Conservation (phyloP, 108 stramenopile species). For the Aurantiochytrium sp. region DNA sequence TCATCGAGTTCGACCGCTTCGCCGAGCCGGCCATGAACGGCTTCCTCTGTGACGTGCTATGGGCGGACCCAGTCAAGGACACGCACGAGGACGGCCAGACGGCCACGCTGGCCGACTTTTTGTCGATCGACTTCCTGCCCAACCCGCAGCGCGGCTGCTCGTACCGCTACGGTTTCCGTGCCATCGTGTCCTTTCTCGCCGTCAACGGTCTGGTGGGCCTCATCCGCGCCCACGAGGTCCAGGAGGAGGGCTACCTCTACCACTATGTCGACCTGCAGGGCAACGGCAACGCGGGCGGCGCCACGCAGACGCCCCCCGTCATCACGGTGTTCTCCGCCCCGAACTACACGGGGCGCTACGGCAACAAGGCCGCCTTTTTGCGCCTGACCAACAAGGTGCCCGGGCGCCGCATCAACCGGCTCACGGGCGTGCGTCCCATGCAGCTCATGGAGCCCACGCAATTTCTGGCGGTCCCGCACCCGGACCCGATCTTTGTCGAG, state of each 20-base stretch:
- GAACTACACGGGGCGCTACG: constrained; percentile 62
- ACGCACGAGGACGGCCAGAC: constrained; percentile 41
- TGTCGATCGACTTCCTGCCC: constrained; percentile 44
- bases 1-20: constrained; percentile 49
- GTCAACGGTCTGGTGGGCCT: constrained; percentile 49
- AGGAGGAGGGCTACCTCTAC: constrained; percentile 54
- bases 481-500: neutral
- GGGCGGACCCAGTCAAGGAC: constrained; percentile 53
- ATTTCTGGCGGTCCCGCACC: neutral
- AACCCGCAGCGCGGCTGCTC: constrained; percentile 51
- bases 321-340: constrained; percentile 59
- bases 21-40: constrained; percentile 53
- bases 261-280: constrained; percentile 40
- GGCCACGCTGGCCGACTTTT: constrained; percentile 37
- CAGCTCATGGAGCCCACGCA: neutral
- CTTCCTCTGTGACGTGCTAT: constrained; percentile 53
- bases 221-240: constrained; percentile 59
- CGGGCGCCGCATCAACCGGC: neutral
- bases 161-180: constrained; percentile 55
- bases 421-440: neutral
- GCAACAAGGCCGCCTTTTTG: constrained; percentile 56
- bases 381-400: constrained; percentile 43
- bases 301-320: constrained; percentile 33
- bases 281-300: neutral
- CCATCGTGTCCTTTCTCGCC: constrained; percentile 47